These are phyloP conservation scores for Lecanicillium sp. DNA, from an alignment of 2,329 filamentous ascomycete genomes.

Conservation along the genomic window DNA sequence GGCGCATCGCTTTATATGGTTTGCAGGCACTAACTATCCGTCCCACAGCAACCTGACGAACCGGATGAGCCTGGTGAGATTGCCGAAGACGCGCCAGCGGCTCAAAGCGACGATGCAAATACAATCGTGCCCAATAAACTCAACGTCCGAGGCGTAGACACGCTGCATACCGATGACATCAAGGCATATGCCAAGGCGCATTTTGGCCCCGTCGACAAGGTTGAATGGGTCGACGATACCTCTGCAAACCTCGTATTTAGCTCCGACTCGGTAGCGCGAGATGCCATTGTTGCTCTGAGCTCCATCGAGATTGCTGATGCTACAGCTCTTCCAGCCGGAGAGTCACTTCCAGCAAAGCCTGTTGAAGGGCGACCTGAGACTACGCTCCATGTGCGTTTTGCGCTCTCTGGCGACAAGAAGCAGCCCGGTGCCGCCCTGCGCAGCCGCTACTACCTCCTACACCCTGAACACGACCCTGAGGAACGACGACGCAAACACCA, in stretches of 20 bases:
- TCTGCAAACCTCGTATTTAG: conserved; percentile 81
- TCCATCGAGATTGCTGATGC: conserved; percentile 44
- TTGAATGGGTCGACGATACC: conserved; percentile 95
- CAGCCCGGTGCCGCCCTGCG: conserved; percentile 66
- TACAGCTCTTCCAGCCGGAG: conserved; percentile 49
- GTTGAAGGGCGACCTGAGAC: conserved; percentile 61
- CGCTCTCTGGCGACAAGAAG: conserved; percentile 71
- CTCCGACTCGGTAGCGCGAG: conserved; percentile 41
- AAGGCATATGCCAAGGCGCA: conserved; percentile 66
- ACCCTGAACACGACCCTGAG: conserved; percentile 80
- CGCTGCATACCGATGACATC: conserved; percentile 73
- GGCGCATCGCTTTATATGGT: too few relatives aligned
- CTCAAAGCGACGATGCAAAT: conserved; percentile 11
- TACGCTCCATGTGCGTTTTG: conserved; percentile 64
- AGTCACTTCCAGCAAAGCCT: conserved; percentile 62
- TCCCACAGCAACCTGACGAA: conserved; percentile 25
- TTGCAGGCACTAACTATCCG: too few relatives aligned
- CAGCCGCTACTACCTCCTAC: conserved; percentile 86
- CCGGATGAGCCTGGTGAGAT: conserved; percentile 30
- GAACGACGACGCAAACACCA: conserved; percentile 57
- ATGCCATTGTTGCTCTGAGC: conserved; percentile 48
- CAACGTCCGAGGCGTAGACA: conserved; percentile 78
- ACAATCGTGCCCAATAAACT: conserved; percentile 49
- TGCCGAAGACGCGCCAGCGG: conserved; percentile 23
- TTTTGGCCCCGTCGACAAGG: conserved; percentile 49